phyloP scores from a whole-genome alignment of 2,329 filamentous ascomycete species.

The Sarocladiaceae sp. region DNA sequence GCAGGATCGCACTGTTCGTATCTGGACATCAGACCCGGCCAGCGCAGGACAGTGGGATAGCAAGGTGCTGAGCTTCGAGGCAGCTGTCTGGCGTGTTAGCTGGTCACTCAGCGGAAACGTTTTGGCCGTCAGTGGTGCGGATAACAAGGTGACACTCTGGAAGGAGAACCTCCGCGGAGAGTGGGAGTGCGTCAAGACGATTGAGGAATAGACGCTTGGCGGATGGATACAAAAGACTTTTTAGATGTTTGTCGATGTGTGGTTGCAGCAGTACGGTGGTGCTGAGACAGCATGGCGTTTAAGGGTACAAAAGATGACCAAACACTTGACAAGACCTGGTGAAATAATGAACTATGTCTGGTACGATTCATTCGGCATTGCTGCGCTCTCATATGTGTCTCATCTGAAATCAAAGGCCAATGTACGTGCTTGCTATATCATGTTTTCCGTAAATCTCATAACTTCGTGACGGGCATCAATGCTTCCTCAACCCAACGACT shows the following conservation, averaged over 20 bases:
- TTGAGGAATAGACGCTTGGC: slow-evolving; percentile 65
- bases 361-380: background rate
- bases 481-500: background rate
- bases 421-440: background rate
- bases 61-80: slow-evolving; percentile 83
- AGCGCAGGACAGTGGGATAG: slow-evolving; percentile 73
- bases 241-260: background rate
- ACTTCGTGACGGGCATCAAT: slow-evolving; percentile 5
- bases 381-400: background rate
- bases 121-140: slow-evolving; percentile 84
- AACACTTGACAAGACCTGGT: slow-evolving; percentile 4
- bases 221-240: background rate
- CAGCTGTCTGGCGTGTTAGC: slow-evolving; percentile 90
- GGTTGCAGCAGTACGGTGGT: background rate
- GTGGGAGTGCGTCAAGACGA: slow-evolving; percentile 96
- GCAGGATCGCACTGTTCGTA: slow-evolving; percentile 94
- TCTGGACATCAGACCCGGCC: slow-evolving; percentile 76
- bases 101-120: slow-evolving; percentile 98
- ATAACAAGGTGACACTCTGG: slow-evolving; percentile 97
- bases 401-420: background rate
- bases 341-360: slow-evolving; percentile 11
- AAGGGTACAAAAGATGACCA: slow-evolving; percentile 22
- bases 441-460: background rate
- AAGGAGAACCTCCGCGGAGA: slow-evolving; percentile 96
- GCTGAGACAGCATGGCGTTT: slow-evolving; percentile 29